These are phyloP conservation scores for Lachnellula suecica DNA, from an alignment of 2,329 filamentous ascomycete species.

Conservation along the genomic window DNA sequence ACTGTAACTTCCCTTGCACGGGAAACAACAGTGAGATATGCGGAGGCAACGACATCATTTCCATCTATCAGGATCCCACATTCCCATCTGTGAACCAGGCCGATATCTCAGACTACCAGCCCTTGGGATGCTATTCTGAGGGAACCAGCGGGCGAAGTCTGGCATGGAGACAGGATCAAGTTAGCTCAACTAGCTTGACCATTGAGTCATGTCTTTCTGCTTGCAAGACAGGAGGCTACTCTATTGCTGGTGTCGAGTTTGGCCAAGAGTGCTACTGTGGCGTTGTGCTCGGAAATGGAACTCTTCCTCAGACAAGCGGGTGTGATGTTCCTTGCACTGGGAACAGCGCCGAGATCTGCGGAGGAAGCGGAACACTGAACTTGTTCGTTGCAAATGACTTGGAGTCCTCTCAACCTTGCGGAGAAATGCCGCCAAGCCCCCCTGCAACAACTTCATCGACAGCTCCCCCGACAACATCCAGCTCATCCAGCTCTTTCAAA, in stretches of 20 bases:
- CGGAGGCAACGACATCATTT: constrained; percentile 27
- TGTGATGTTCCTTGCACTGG: constrained; percentile 37
- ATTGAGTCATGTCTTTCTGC: constrained; percentile 36
- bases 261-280: constrained; percentile 43
- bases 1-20: constrained; percentile 27
- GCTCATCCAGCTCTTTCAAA: constrained; percentile 12
- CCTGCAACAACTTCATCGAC: constrained; percentile 3
- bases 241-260: constrained; percentile 39
- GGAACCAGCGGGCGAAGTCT: constrained; percentile 28
- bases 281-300: constrained; percentile 33
- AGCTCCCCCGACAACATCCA: constrained; percentile 13
- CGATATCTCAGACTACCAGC: constrained; percentile 29
- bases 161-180: constrained; percentile 32
- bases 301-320: constrained; percentile 20
- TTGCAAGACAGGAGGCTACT: constrained; percentile 36
- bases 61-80: constrained; percentile 35
- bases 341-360: constrained; percentile 34
- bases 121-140: constrained; percentile 42
- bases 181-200: constrained; percentile 33
- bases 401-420: constrained; percentile 49
- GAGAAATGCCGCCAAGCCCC: not conserved
- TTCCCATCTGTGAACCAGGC: constrained; percentile 30
- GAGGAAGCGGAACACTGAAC: constrained; percentile 33
- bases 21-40: constrained; percentile 26
- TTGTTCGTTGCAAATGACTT: constrained; percentile 47